A percentile compares a stretch with the other conserved stretches of the same genome.
Evolutionary conservation across 2,329 filamentous ascomycete genomes (phyloP).

Genomic region (Lachnellula suecica): DNA sequence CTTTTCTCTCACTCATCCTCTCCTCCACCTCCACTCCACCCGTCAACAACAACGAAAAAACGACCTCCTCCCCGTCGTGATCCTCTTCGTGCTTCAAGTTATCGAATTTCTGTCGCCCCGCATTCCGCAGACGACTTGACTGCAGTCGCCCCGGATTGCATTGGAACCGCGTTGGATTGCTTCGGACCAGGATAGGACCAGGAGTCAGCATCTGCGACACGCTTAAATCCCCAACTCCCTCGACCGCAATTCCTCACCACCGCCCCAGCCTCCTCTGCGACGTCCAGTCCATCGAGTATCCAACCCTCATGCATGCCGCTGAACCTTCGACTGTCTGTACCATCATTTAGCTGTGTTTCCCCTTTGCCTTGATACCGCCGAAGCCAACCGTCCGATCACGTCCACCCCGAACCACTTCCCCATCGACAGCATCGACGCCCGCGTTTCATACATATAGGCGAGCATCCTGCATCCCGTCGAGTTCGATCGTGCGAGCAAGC

Average conservation of each 20-base stretch:
- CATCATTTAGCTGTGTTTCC: constrained; percentile 17
- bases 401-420: constrained; percentile 11
- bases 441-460: constrained; percentile 10
- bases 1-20: too few relatives aligned
- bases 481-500: constrained; percentile 19
- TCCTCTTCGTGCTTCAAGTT: too few relatives aligned
- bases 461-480: constrained; percentile 3
- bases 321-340: constrained; percentile 18
- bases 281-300: constrained; percentile 18
- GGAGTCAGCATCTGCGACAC: constrained; percentile 19
- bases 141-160: not conserved
- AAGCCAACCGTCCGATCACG: constrained; percentile 24
- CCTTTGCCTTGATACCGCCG: constrained; percentile 10
- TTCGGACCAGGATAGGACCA: not conserved
- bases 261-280: not conserved
- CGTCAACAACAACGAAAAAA: too few relatives aligned
- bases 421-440: constrained; percentile 19
- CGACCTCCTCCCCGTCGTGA: not conserved
- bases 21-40: too few relatives aligned
- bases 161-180: not conserved
- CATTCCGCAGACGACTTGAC: not conserved
- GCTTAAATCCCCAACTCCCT: constrained; percentile 12
- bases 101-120: not conserved
- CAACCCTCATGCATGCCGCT: constrained; percentile 9
- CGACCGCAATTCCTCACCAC: constrained; percentile 4